Evolutionary conservation across 306 rosid genomes (phyloP).

Genomic region (Rubus parviflorus): DNA sequence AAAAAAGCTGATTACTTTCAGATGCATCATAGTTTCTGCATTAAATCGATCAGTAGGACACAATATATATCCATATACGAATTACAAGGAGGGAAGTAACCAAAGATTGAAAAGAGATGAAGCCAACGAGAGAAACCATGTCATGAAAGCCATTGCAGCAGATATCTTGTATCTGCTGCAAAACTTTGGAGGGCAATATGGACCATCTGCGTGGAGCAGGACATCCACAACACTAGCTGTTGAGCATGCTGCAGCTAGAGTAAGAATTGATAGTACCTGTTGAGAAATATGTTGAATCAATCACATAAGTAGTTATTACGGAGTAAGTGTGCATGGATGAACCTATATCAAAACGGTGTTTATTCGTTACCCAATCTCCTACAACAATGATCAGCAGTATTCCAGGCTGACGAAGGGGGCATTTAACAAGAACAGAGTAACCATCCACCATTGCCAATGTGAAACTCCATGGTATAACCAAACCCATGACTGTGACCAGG

Average conservation of each 20-base stretch:
- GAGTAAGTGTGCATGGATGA: background rate
- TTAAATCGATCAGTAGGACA: background rate
- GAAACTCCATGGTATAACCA: slow-evolving; percentile 92
- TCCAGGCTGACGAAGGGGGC: slow-evolving; percentile 75
- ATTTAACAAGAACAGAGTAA: slow-evolving; percentile 65
- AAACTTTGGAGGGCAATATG: slow-evolving; percentile 52
- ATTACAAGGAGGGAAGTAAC: slow-evolving; percentile 68
- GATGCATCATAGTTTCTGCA: slow-evolving; percentile 17
- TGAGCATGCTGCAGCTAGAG: slow-evolving; percentile 78
- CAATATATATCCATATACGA: slow-evolving; percentile 6
- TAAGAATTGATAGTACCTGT: slow-evolving; percentile 69
- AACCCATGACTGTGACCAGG: slow-evolving; percentile 83
- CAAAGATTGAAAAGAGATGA: slow-evolving; percentile 77
- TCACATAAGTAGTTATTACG: background rate
- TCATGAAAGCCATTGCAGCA: slow-evolving; percentile 69
- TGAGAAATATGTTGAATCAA: slow-evolving; percentile 14
- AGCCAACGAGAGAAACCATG: slow-evolving; percentile 65
- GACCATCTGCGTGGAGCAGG: slow-evolving; percentile 43
- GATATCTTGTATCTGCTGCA: slow-evolving; percentile 68
- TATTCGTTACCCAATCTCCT: slow-evolving; percentile 71
- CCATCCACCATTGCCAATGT: slow-evolving; percentile 85
- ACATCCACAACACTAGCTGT: slow-evolving; percentile 74
- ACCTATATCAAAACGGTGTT: slow-evolving; percentile 13
- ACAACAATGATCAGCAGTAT: slow-evolving; percentile 58
- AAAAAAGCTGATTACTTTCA: slow-evolving; percentile 9